Base-by-base conservation (phyloP, 108 stramenopile genomes). In the Cyclotella atomus region DNA sequence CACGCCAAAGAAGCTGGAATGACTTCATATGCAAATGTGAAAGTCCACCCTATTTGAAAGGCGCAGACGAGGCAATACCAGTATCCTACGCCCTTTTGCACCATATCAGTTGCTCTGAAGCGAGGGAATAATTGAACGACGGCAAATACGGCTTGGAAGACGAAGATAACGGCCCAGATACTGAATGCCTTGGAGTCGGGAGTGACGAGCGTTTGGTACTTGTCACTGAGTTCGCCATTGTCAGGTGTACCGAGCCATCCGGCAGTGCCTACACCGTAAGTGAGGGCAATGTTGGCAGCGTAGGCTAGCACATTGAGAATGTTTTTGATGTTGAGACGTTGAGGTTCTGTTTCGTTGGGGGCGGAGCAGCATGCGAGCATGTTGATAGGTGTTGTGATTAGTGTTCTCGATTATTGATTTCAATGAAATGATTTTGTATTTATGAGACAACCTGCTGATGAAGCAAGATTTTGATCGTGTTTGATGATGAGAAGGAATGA, bases 181-280 rank as follows among this genome's bases (percentile, higher is more conserved):
- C 83, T 67, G 71, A 95, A 95, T 28, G 94, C 88, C 38, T 50
- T 67, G 0, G 80, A 84, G 23, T 72, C 76, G 1, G 94, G 94
- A 4, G 94, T 95, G 27, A 95, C 84, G 47, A 95, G 47, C 0
- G 94, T 92, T 79, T 95, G 94, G 63, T 95, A 95, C 55, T 91
- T 92, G 35, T 65, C 70, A 3, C 83, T 83, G 1, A 92, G 53
- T 38, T 82, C 81, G 20, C 66, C 86, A 45, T 92, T 95, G 59
- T 71, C 72, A 5, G 80, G 83, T 5, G 64, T 68, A 8, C 68
- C 65, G 16, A 85, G 67, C 21, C 72, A 66, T 24, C 81, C 79
- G 3, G 76, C 66, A 0, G 61, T 68, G 12, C 86, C 88, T 6
- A 87, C 46, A 23, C 90, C 90, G 56, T 85, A 91, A 0, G 87